Percentiles rank a stretch among this genome's conserved stretches.
Evolutionary conservation across 352 stramenopile species (phyloP).

Genomic region (Pythium folliculosum): DNA sequence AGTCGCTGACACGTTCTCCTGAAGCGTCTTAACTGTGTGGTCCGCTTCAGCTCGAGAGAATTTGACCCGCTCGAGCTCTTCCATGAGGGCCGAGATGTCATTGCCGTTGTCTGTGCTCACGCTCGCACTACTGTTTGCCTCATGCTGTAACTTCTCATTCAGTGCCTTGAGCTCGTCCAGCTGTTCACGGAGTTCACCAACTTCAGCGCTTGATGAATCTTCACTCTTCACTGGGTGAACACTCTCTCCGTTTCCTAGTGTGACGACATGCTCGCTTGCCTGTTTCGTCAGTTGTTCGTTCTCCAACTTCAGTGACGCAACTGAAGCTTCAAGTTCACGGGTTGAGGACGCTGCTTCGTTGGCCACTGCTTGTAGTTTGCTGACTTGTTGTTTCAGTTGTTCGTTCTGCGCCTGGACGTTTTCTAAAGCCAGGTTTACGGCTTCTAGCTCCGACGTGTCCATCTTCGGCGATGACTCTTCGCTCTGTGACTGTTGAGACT

Average conservation of each 20-base stretch:
- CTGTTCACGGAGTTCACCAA: slow-evolving; percentile 8
- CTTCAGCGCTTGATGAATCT: background rate
- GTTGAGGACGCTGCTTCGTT: slow-evolving; percentile 4
- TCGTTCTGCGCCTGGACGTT: slow-evolving; percentile 3
- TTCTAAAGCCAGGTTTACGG: slow-evolving; percentile 1
- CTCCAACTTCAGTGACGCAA: slow-evolving; percentile 3
- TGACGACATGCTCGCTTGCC: background rate
- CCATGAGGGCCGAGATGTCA: slow-evolving; percentile 39
- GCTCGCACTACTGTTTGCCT: background rate
- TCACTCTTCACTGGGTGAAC: background rate
- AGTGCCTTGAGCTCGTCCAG: slow-evolving; percentile 10
- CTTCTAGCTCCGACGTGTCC: background rate
- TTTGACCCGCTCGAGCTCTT: slow-evolving; percentile 68
- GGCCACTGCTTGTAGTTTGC: background rate
- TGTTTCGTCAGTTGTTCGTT: slow-evolving; percentile 9
- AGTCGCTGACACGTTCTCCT: slow-evolving; percentile 32
- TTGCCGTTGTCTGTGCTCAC: background rate
- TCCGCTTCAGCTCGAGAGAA: slow-evolving; percentile 47
- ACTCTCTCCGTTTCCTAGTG: too few species aligned
- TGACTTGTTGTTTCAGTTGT: slow-evolving; percentile 3
- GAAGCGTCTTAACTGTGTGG: slow-evolving; percentile 43
- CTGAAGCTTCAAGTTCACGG: slow-evolving; percentile 9
- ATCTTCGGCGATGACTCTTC: background rate
- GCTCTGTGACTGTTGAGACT: slow-evolving; percentile 1
- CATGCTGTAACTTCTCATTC: slow-evolving; percentile 20